Evolutionary conservation across 176 grass and related monocot genomes (phyloP), one percentile per base, ranked within the genome.

Genomic region (Phyllostachys edulis): DNA sequence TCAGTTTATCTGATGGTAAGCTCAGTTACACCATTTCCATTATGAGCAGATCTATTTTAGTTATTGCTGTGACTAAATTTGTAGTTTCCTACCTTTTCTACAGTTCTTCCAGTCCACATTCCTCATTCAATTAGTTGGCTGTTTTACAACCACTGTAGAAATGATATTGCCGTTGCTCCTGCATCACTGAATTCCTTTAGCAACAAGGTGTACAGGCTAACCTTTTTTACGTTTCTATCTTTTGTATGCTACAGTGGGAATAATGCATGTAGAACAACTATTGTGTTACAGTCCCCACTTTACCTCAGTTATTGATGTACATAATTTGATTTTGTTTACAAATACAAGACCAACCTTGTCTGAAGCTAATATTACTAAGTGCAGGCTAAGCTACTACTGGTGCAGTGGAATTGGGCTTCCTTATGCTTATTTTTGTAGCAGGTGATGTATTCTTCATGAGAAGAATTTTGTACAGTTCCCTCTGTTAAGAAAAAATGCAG

Each of bases 1-100:
- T 90, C 71, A 71, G 63, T 75, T 56, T 92, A 78, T 82, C 39
- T 75, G 82, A 94, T 76, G 94, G 92, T 97, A 85, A 87, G 61
- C 47, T 77, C 62, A 56, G 51, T 2, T 77, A 75, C 44, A 80
- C 34, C 56, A 39, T 52, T 26, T 40, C 26, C 29, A 75, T 42
- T 62, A 52, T 21, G 34, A 51, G 4, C 15, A 47, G 8, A 32
- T 59, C 29, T 75, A 29, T 61, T 62, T 63, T 32, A 26, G 54
- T 71, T 13, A 63, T 82, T 62, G 8, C 6, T 56, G 24, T 78
- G 81, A 63, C 82, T 87, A 73, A 80, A 82, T 60, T 55, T 63
- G 21, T 50, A 17, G 17, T 17, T 41, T 34, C 27, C 37, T 76
- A 65, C 17, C 39, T 71, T 76, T 77, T 66, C 5, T 90, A 82